Percentiles rank a stretch among this genome's conserved stretches.
These are phyloP conservation scores for Ilyonectria destructans DNA, from an alignment of 2,329 filamentous ascomycete species.

Conservation along the genomic window DNA sequence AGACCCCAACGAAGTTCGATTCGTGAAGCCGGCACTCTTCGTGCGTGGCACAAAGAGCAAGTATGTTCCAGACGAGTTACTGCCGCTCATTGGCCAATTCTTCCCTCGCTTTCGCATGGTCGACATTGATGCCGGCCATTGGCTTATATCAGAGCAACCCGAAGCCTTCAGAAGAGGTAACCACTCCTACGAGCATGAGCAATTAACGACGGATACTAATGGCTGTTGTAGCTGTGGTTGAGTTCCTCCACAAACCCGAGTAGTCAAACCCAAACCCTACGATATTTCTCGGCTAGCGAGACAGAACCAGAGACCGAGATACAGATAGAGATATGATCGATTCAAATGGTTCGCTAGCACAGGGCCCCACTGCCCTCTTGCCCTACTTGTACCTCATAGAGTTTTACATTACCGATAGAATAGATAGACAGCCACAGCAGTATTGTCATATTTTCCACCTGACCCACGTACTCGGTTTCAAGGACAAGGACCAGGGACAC, in stretches of 20 bases:
- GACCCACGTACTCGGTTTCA: background rate
- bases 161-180: constrained; percentile 83
- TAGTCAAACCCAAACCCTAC: constrained; percentile 54
- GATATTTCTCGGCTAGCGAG: background rate
- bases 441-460: background rate
- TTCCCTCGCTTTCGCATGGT: constrained; percentile 84
- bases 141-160: constrained; percentile 92
- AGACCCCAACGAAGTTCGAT: constrained; percentile 78
- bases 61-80: constrained; percentile 85
- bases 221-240: constrained; percentile 69
- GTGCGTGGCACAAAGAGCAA: constrained; percentile 83
- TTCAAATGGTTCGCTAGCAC: background rate
- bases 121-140: constrained; percentile 87
- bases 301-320: background rate
- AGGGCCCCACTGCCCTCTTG: background rate
- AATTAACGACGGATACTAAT: background rate
- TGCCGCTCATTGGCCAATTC: constrained; percentile 86
- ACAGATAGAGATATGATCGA: background rate
- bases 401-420: constrained; percentile 22
- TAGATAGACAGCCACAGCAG: constrained; percentile 20
- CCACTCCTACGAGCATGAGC: background rate
- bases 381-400: constrained; percentile 6
- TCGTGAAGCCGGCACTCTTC: constrained; percentile 85
- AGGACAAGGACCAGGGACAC: background rate
- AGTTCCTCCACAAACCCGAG: constrained; percentile 71